These are phyloP conservation scores for Rosa persica DNA, from an alignment of 306 rosid species.

Conservation along the genomic window DNA sequence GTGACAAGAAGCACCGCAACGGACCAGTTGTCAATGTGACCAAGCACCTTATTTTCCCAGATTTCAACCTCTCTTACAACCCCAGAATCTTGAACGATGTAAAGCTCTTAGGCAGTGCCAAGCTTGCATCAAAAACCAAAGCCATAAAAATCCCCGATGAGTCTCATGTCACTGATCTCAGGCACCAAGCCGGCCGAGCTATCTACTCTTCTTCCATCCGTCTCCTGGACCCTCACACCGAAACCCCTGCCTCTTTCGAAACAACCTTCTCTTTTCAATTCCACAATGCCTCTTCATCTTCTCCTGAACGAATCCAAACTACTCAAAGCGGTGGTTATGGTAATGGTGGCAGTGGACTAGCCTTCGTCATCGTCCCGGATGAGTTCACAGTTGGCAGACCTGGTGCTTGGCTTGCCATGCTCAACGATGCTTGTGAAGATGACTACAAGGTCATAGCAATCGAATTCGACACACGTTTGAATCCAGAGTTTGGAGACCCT, in stretches of 20 bases:
- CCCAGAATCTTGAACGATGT: constrained; percentile 50
- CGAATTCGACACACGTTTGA: constrained; percentile 65
- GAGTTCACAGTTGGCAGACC: constrained; percentile 82
- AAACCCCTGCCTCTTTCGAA: constrained; percentile 65
- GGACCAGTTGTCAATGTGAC: constrained; percentile 50
- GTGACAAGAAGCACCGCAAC: constrained; percentile 21
- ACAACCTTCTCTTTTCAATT: constrained; percentile 65
- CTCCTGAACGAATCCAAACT: neutral
- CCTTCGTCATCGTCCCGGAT: constrained; percentile 76
- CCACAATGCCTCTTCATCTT: constrained; percentile 27
- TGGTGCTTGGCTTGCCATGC: constrained; percentile 85
- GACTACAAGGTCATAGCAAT: constrained; percentile 64
- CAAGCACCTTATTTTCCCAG: constrained; percentile 52
- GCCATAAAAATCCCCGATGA: constrained; percentile 63
- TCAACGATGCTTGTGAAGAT: constrained; percentile 71
- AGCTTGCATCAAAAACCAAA: constrained; percentile 44
- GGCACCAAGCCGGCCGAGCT: constrained; percentile 71
- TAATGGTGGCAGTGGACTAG: constrained; percentile 66
- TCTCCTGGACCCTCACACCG: constrained; percentile 51
- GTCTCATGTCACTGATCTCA: constrained; percentile 42
- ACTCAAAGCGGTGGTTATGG: neutral
- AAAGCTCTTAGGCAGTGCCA: constrained; percentile 71
- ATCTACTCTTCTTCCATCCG: constrained; percentile 65
- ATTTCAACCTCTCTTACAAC: constrained; percentile 47
- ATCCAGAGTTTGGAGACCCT: constrained; percentile 66